These are phyloP conservation scores for Tricholoma matsutake DNA, from an alignment of 768 basidiomycete genomes.

Conservation along the genomic window DNA sequence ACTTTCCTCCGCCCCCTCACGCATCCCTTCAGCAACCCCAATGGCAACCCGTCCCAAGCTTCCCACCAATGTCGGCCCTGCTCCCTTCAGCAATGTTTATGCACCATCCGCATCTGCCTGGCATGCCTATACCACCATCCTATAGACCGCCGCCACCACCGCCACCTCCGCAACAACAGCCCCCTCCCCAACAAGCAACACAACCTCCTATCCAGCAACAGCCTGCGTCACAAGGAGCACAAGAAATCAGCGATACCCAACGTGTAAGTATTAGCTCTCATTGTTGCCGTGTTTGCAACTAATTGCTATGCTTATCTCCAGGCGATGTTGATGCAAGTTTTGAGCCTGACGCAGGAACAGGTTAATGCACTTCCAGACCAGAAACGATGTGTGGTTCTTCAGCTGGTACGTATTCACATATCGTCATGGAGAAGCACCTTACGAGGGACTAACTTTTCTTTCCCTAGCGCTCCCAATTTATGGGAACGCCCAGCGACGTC, in stretches of 20 bases:
- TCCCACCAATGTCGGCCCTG: conserved; percentile 29
- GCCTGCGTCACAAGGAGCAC: conserved; percentile 28
- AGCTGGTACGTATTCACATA: conserved; percentile 50
- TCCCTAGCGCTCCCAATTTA: conserved; percentile 36
- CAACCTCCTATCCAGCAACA: conserved; percentile 26
- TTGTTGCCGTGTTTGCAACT: conserved; percentile 12
- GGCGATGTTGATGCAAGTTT: conserved; percentile 86
- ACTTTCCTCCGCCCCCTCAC: conserved; percentile 26
- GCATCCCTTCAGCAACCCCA: conserved; percentile 30
- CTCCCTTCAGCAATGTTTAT: conserved; percentile 27
- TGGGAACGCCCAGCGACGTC: conserved; percentile 27
- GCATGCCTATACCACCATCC: conserved; percentile 33
- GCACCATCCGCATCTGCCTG: conserved; percentile 28
- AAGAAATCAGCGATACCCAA: conserved; percentile 51
- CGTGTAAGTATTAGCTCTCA: conserved; percentile 27
- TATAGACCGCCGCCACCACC: conserved; percentile 33
- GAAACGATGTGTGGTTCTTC: conserved; percentile 76
- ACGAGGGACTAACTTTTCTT: neutral
- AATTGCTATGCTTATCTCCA: conserved; percentile 21
- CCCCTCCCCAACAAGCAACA: conserved; percentile 24
- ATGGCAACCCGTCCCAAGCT: conserved; percentile 26
- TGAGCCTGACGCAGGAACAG: conserved; percentile 78
- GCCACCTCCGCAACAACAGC: conserved; percentile 20
- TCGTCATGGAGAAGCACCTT: neutral
- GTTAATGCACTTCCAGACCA: conserved; percentile 76